These are phyloP conservation scores for Backusella macrospora DNA, from an alignment of 192 early-diverging fungal species.

Conservation along the genomic window DNA sequence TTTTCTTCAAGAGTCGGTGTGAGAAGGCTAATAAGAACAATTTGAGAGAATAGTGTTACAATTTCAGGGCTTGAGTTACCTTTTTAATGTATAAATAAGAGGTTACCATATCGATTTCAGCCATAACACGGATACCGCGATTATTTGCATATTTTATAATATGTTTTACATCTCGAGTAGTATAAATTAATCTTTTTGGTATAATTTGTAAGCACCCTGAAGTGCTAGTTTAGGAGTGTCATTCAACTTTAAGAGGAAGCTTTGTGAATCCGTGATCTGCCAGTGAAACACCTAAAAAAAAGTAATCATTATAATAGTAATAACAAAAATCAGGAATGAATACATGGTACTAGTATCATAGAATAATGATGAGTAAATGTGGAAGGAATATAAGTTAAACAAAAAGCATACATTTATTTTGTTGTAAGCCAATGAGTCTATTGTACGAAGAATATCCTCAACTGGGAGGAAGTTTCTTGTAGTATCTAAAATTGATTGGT, in stretches of 20 bases:
- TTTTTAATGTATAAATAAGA: constrained; percentile 5
- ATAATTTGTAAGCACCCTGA: constrained; percentile 65
- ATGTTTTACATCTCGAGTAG: constrained; percentile 66
- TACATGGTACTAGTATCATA: not conserved
- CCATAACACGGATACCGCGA: constrained; percentile 86
- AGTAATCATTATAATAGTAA: no score
- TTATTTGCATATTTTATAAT: constrained; percentile 76
- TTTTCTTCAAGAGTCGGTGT: constrained; percentile 57
- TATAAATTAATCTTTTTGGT: constrained; percentile 64
- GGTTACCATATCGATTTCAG: constrained; percentile 83
- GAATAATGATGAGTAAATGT: not conserved
- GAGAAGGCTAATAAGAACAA: constrained; percentile 59
- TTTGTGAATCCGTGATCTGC: constrained; percentile 75
- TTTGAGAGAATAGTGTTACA: not conserved
- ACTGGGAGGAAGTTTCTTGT: constrained; percentile 73
- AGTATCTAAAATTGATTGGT: constrained; percentile 51
- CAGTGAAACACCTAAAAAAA: constrained; percentile 64
- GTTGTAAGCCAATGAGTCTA: constrained; percentile 82
- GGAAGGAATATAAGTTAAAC: not conserved
- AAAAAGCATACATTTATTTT: constrained; percentile 68
- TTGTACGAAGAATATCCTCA: constrained; percentile 62
- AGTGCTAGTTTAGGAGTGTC: constrained; percentile 60
- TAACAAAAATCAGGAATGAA: not conserved
- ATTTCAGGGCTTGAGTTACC: not conserved
- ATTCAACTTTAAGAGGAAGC: constrained; percentile 69